Conservation (phyloP, 495 filamentous ascomycete species). For the Xylaria longipes region DNA sequence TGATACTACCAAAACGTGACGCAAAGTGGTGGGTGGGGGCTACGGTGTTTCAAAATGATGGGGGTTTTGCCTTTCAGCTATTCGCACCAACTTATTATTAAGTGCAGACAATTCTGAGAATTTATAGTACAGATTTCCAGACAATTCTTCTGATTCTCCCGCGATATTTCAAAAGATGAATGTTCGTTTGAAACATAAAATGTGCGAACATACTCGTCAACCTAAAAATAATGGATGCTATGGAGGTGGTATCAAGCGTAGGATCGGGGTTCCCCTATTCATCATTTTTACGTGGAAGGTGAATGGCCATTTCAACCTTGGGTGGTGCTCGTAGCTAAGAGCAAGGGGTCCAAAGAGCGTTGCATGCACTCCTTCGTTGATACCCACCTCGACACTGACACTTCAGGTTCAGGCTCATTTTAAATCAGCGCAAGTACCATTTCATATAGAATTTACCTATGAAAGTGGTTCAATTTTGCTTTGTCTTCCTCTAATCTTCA, state of each 20-base stretch:
- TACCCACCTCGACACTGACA: neutral
- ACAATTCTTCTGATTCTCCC: neutral
- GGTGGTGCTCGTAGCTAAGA: neutral
- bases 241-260: neutral
- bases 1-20: neutral
- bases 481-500: neutral
- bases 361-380: neutral
- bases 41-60: neutral
- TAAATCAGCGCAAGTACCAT: neutral
- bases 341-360: neutral
- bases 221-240: neutral
- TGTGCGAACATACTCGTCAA: neutral
- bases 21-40: neutral
- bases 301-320: neutral
- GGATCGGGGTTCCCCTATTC: neutral
- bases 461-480: neutral
- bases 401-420: neutral
- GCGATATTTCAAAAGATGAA: neutral
- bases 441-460: neutral
- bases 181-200: neutral
- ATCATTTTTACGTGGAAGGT: neutral
- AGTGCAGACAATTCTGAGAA: neutral
- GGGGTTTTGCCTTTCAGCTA: neutral
- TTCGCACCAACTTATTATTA: neutral
- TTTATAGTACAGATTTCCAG: neutral